Conservation (phyloP, 148 eudicot species). For the Fallopia convolvulus region DNA sequence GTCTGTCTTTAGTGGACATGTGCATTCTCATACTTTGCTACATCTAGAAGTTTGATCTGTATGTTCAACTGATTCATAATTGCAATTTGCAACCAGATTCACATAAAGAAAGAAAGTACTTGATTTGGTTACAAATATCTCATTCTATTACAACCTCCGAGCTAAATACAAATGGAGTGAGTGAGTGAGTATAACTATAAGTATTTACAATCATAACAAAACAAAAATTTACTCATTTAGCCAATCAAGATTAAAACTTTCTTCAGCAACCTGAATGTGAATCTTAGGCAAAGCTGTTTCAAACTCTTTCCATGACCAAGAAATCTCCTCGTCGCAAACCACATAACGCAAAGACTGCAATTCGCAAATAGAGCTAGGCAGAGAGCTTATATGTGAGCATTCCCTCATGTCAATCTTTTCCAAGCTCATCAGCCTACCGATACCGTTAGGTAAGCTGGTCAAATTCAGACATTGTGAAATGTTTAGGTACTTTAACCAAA, state of each 20-base stretch:
- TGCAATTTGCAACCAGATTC: background rate
- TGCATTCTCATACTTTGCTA: background rate
- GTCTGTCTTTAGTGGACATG: background rate
- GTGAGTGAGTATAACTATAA: background rate
- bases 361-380: slow-evolving; percentile 34
- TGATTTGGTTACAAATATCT: background rate
- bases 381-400: slow-evolving; percentile 36
- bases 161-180: background rate
- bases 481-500: slow-evolving; percentile 51
- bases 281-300: slow-evolving; percentile 30
- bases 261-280: slow-evolving; percentile 58
- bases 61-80: background rate
- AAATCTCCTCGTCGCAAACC: slow-evolving; percentile 69
- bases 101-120: no score
- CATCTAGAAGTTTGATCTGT: background rate
- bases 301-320: slow-evolving; percentile 53
- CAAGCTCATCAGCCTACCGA: slow-evolving; percentile 39
- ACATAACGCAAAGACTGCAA: slow-evolving; percentile 38
- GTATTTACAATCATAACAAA: background rate
- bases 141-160: background rate
- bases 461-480: slow-evolving; percentile 61
- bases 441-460: slow-evolving; percentile 42
- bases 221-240: slow-evolving; percentile 28
- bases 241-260: slow-evolving; percentile 65
- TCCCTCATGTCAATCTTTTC: slow-evolving; percentile 84